A percentile compares a stretch with the other conserved stretches of the same genome.
Conservation (phyloP, 2,329 filamentous ascomycete genomes). For the Monilinia fructicola region DNA sequence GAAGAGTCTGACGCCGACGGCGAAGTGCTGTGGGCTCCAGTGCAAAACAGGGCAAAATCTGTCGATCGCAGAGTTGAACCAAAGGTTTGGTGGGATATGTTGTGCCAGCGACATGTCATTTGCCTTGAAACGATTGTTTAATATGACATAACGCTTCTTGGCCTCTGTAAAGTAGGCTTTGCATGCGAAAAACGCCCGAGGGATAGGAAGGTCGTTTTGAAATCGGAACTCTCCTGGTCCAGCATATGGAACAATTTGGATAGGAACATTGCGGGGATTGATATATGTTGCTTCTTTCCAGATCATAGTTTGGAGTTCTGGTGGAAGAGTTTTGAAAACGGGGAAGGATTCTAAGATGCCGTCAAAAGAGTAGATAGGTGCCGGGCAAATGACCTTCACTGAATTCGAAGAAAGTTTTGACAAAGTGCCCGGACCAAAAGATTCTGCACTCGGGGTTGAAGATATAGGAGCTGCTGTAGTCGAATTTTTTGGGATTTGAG, state of each 20-base stretch:
- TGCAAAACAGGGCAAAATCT: not conserved
- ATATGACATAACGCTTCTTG: not conserved
- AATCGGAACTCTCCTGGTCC: not conserved
- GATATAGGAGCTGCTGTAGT: not conserved
- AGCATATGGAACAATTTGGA: not conserved
- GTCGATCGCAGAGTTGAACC: not conserved
- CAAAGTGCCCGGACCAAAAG: not conserved
- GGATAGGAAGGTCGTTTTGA: not conserved
- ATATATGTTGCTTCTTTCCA: not conserved
- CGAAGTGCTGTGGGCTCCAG: not conserved
- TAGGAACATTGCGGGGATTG: not conserved
- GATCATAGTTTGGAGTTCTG: not conserved
- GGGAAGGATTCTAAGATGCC: not conserved
- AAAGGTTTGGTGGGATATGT: not conserved
- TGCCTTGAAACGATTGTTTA: not conserved
- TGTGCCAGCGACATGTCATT: not conserved
- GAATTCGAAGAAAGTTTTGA: not conserved
- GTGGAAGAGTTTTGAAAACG: not conserved
- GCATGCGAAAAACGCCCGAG: not conserved
- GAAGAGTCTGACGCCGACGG: not conserved
- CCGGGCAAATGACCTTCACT: too few relatives aligned
- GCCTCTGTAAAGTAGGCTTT: not conserved
- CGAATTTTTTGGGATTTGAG: not conserved
- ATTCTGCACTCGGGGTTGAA: not conserved
- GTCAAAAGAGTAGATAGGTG: not conserved